phyloP scores from a whole-genome alignment of 2,329 filamentous ascomycete species.

The Metarhizium humberi region DNA sequence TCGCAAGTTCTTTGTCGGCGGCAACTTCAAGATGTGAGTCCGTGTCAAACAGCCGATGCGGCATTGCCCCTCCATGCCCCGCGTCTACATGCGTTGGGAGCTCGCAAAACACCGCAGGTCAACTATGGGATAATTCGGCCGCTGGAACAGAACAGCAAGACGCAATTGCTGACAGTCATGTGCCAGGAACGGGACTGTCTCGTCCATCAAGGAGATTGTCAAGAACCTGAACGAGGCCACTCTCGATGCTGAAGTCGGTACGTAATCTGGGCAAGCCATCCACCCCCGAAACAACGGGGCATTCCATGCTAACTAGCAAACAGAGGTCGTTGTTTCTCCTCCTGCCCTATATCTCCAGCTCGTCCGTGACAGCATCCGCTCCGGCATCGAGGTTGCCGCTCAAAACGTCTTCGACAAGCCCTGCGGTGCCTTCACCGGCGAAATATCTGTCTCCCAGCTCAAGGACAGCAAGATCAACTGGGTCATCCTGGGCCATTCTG shows the following conservation, averaged over 20 bases:
- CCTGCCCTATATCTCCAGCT: slow-evolving; percentile 85
- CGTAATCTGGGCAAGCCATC: slow-evolving; percentile 20
- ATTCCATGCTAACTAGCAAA: neutral
- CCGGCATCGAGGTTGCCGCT: slow-evolving; percentile 74
- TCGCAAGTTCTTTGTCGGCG: slow-evolving; percentile 95
- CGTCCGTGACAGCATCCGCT: slow-evolving; percentile 67
- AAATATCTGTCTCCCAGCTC: slow-evolving; percentile 88
- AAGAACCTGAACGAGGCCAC: slow-evolving; percentile 78
- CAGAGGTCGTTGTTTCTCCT: slow-evolving; percentile 92
- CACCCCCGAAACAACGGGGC: neutral
- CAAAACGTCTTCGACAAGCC: slow-evolving; percentile 98
- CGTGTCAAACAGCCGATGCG: slow-evolving; percentile 12
- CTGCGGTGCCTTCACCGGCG: slow-evolving; percentile 93
- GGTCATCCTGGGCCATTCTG: slow-evolving; percentile 89
- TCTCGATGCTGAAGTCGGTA: slow-evolving; percentile 67
- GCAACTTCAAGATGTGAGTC: slow-evolving; percentile 97
- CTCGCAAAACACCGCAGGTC: slow-evolving; percentile 20
- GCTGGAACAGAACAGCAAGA: neutral
- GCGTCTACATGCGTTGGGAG: slow-evolving; percentile 7
- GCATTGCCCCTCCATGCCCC: slow-evolving; percentile 16
- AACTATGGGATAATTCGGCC: neutral
- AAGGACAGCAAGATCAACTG: slow-evolving; percentile 82
- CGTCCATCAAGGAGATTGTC: slow-evolving; percentile 87
- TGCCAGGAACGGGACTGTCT: slow-evolving; percentile 80
- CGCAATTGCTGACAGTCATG: slow-evolving; percentile 1